Percentiles rank a stretch among this genome's conserved stretches.
Evolutionary conservation across 257 asterid species (phyloP).

Genomic region (Euphrasia confusa): DNA sequence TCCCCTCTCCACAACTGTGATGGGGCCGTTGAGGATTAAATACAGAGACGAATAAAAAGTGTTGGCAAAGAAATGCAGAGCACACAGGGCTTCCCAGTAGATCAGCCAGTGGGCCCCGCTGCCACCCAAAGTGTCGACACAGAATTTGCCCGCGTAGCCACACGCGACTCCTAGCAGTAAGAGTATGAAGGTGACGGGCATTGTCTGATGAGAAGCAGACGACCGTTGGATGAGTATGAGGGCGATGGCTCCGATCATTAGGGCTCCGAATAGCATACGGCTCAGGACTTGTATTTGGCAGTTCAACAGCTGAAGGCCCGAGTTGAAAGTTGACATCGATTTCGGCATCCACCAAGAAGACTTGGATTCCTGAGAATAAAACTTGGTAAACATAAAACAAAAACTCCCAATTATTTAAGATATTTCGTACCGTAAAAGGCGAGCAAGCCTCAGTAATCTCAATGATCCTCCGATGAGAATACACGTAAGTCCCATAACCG

Average conservation of each 20-base stretch:
- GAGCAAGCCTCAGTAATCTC: constrained; percentile 82
- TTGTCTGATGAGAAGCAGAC: constrained; percentile 53
- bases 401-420: neutral
- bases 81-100: constrained; percentile 66
- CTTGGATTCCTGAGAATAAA: constrained; percentile 43
- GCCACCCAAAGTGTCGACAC: constrained; percentile 84
- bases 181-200: constrained; percentile 80
- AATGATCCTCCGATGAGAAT: constrained; percentile 63
- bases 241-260: constrained; percentile 53
- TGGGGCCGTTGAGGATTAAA: constrained; percentile 57
- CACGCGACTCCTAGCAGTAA: constrained; percentile 57
- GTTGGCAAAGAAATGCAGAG: constrained; percentile 61
- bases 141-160: constrained; percentile 71
- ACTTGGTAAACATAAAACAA: neutral
- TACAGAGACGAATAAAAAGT: constrained; percentile 45
- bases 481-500: constrained; percentile 66
- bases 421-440: constrained; percentile 41
- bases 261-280: constrained; percentile 60
- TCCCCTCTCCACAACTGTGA: constrained; percentile 37
- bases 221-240: constrained; percentile 64
- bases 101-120: constrained; percentile 62
- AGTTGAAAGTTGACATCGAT: constrained; percentile 46
- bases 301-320: constrained; percentile 54
- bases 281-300: constrained; percentile 72
- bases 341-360: constrained; percentile 81